Evolutionary conservation across 1,284 basidiomycete species (phyloP), one percentile per base, ranked within the genome.

Genomic region (Peniophora sp.): DNA sequence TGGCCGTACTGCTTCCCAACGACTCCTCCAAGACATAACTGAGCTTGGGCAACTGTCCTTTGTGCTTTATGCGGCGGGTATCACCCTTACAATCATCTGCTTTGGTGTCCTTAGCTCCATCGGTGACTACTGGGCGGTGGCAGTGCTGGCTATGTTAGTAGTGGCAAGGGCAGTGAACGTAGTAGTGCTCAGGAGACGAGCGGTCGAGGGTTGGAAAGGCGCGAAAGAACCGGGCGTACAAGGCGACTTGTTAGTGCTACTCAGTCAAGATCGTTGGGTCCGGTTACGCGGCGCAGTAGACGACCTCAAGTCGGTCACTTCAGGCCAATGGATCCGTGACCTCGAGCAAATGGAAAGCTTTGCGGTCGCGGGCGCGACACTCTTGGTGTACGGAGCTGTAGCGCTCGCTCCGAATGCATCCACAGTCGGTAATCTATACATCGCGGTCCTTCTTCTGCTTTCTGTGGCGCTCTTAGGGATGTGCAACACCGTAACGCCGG

Each of bases 221-320:
- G 16, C 5, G 8, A 8, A 6, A 34, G 23, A 45, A 27, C 53
- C 50, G n/a, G 50, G 45, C 27, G 43, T 41, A 14, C 19, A 14
- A 3, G 52, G 54, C 16, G 54, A 56, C 43, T 35, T 56, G 20
- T 43, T 56, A 17, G 43, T 56, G 22, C 49, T 53, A 5, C 50
- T 56, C 48, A 56, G 49, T 41, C 54, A 53, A 32, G 52, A 56
- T n/a, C 52, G 52, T 17, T 53, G 52, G 54, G 38, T 54, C 10
- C 45, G 54, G 14, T 47, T 56, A 34, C 39, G 47, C 2, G 54
- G 54, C 8, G 19, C 16, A 20, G 49, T 53, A 8, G 39, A 52
- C 47, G 54, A 55, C 39, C 17, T 55, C 36, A 53, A 55, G 50
- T 50, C n/a, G 5, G 16, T 41, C 43, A 50, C 52, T 14, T 23